phyloP scores from a whole-genome alignment of 2,329 filamentous ascomycete genomes.

The Claviceps purpurea region DNA sequence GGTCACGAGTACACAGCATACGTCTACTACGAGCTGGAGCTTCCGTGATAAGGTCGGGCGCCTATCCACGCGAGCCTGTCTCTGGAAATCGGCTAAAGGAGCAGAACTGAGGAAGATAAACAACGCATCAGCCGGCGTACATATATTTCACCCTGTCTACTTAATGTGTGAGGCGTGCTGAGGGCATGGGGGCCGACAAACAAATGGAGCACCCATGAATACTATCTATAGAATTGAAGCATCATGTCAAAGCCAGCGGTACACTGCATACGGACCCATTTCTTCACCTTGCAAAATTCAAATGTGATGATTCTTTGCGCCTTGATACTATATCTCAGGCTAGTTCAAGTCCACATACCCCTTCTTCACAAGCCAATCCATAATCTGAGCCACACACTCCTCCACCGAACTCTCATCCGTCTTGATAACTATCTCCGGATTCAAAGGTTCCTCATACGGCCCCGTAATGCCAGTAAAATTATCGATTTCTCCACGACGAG shows the following conservation, averaged over 20 bases:
- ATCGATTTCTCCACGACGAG: slow-evolving; percentile 82
- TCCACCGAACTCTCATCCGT: slow-evolving; percentile 74
- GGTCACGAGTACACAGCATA: slow-evolving; percentile 85
- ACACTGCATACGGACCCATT: too few species aligned
- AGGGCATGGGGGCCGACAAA: not conserved
- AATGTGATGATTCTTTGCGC: not conserved
- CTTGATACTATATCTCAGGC: not conserved
- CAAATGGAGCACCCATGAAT: not conserved
- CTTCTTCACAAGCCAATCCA: slow-evolving; percentile 61
- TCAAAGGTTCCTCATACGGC: slow-evolving; percentile 81
- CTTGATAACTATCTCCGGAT: slow-evolving; percentile 75
- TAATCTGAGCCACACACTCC: slow-evolving; percentile 77
- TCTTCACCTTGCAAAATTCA: not conserved
- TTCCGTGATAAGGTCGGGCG: slow-evolving; percentile 29
- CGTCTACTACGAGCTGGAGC: slow-evolving; percentile 92
- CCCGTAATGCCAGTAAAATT: slow-evolving; percentile 94
- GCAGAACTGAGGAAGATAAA: too few species aligned
- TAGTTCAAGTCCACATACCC: slow-evolving; percentile 28
- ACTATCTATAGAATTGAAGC: not conserved
- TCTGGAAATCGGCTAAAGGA: too few species aligned
- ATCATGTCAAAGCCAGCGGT: too few species aligned
- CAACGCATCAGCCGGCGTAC: too few species aligned
- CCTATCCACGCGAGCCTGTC: not conserved
- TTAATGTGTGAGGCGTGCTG: slow-evolving; percentile 7
- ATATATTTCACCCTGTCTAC: too few species aligned